phyloP scores from a whole-genome alignment of 2,329 filamentous ascomycete species.

The Talaromyces sp. region DNA sequence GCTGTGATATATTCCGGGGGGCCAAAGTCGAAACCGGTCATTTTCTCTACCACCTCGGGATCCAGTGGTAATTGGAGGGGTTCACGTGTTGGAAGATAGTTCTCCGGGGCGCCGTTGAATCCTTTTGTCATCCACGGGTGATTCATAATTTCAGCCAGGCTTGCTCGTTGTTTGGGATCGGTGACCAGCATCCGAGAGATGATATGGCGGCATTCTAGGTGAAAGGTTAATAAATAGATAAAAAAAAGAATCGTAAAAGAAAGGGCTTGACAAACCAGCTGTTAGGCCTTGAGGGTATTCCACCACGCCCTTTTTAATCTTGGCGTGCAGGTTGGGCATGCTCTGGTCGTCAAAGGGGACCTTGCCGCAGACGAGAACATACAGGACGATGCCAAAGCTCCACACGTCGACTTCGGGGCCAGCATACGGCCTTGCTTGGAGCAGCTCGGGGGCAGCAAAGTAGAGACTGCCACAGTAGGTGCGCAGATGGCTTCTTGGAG shows the following conservation, averaged over 20 bases:
- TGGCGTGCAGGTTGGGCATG: conserved; percentile 96
- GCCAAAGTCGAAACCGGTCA: conserved; percentile 98
- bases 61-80: conserved; percentile 83
- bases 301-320: conserved; percentile 95
- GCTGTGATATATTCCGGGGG: conserved; percentile 74
- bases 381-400: conserved; percentile 98
- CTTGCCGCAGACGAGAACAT: conserved; percentile 94
- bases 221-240: conserved; percentile 31
- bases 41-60: conserved; percentile 75
- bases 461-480: conserved; percentile 98
- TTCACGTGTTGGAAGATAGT: conserved; percentile 77
- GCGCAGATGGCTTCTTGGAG: conserved; percentile 78
- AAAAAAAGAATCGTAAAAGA: conserved; percentile 7
- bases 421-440: conserved; percentile 91
- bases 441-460: conserved; percentile 89
- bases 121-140: conserved; percentile 97
- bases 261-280: conserved; percentile 58
- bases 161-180: conserved; percentile 81
- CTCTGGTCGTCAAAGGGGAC: conserved; percentile 98
- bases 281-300: conserved; percentile 95
- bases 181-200: conserved; percentile 95
- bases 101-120: conserved; percentile 80
- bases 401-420: conserved; percentile 96
- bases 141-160: conserved; percentile 83
- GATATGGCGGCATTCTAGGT: conserved; percentile 81